Base-by-base conservation (phyloP, 2,329 filamentous ascomycete genomes). In the Hypoxylon sp. region DNA sequence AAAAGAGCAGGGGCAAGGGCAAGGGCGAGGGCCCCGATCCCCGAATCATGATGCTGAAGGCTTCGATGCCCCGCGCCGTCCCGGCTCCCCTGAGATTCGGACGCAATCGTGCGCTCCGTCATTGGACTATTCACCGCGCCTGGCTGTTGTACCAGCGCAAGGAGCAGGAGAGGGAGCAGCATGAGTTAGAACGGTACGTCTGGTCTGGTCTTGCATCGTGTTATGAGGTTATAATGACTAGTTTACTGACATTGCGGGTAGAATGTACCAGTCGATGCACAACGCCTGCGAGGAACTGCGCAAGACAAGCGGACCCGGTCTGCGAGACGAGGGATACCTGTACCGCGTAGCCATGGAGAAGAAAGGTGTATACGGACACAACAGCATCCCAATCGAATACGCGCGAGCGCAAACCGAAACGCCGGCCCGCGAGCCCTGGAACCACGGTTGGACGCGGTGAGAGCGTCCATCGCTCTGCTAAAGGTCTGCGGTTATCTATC, bases 121-220 rank as follows among this genome's bases (percentile, higher is more conserved):
- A 99, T 85, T 99, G 96, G 96, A 98, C 96, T 54, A 98, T 99
- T 80, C 94, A 98, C 84, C 94, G 96, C 73, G 95, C 95, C 21
- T 98, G 94, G 93, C 86, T 92, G 74, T 85, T 98, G 29, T 91
- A 91, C 81, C 89, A 90, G 74, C 86, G 90, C 72, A 87, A 91
- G 77, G 85, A 89, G 74, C 89, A 89, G 51, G 83, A 86, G 69
- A 81, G 83, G 34, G 85, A 88, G 54, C 85, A 92, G 76, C 81
- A 85, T 58, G 92, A 94, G 78, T 85, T 97, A 48, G 88, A 93
- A 81, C 85, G 92, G 75, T 77, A 68, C 51, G 73, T 68, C 8
- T 12, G 11, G 43, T 88, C 64, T 30, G 5, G 69, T 41, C 34
- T 54, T 9, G 12, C 16, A 5, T 23, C 41, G 7, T n/a, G n/a